Percentiles rank a stretch among this genome's conserved stretches.
phyloP scores from a whole-genome alignment of 805 yeast genomes.

The Starmerella vitae region DNA sequence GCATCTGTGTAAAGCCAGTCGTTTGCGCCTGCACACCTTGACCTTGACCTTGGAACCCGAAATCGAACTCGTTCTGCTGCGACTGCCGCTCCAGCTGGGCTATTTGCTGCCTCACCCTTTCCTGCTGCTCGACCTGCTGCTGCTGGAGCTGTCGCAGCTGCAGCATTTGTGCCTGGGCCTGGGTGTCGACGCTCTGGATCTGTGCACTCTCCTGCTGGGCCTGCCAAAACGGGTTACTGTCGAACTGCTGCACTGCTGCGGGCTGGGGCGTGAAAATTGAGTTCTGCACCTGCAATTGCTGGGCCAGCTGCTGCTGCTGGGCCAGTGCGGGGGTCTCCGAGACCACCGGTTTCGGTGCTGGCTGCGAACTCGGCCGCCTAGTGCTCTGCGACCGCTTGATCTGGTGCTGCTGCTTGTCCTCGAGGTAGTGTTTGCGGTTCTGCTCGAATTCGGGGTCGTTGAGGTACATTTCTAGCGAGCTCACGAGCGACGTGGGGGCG shows the following conservation, averaged over 20 bases:
- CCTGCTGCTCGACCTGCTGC: slow-evolving; percentile 21
- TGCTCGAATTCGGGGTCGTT: slow-evolving; percentile 73
- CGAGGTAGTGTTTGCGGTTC: slow-evolving; percentile 63
- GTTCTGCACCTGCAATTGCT: not conserved
- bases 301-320: slow-evolving; percentile 8
- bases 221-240: slow-evolving; percentile 17
- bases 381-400: slow-evolving; percentile 12
- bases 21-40: slow-evolving; percentile 17
- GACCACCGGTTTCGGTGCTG: slow-evolving; percentile 1
- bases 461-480: slow-evolving; percentile 76
- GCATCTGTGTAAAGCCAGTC: slow-evolving; percentile 17
- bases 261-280: not conserved
- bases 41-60: slow-evolving; percentile 16
- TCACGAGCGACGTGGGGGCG: slow-evolving; percentile 87
- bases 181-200: slow-evolving; percentile 21
- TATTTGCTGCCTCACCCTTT: slow-evolving; percentile 22
- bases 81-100: slow-evolving; percentile 19
- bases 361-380: slow-evolving; percentile 1
- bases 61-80: slow-evolving; percentile 16
- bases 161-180: slow-evolving; percentile 23
- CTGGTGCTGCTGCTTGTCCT: slow-evolving; percentile 41
- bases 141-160: slow-evolving; percentile 23
- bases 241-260: slow-evolving; percentile 1
- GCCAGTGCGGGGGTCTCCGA: not conserved
- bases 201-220: slow-evolving; percentile 18